Percentiles rank a stretch among this genome's conserved stretches.
These are phyloP conservation scores for Hypsizygus marmoreus DNA, from an alignment of 768 basidiomycete species.

Conservation along the genomic window DNA sequence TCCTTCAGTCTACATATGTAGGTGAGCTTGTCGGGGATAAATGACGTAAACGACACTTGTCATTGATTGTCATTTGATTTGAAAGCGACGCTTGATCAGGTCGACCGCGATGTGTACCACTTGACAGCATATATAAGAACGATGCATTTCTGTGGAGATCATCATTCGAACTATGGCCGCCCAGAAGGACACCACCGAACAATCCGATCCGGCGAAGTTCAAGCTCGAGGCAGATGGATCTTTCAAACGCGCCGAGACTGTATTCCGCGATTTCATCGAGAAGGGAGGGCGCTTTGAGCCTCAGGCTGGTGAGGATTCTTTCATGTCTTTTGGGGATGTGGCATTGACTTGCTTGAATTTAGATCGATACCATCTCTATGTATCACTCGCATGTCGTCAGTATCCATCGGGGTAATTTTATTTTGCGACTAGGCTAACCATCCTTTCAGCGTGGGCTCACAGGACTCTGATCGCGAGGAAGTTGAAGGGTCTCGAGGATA, in stretches of 20 bases:
- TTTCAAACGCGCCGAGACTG: constrained; percentile 54
- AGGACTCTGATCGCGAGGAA: constrained; percentile 86
- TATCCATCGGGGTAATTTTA: constrained; percentile 1
- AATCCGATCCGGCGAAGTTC: constrained; percentile 55
- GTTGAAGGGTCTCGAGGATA: constrained; percentile 87
- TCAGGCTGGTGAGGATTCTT: constrained; percentile 61
- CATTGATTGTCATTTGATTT: too few relatives aligned
- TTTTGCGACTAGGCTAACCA: constrained; percentile 8
- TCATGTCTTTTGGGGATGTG: not conserved
- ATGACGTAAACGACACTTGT: too few relatives aligned
- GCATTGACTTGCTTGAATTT: not conserved
- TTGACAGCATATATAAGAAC: too few relatives aligned
- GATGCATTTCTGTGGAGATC: too few relatives aligned
- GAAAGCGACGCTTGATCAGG: too few relatives aligned
- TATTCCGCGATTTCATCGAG: constrained; percentile 58
- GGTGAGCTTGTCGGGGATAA: too few relatives aligned
- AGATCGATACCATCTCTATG: constrained; percentile 93
- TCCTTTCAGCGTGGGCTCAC: constrained; percentile 82
- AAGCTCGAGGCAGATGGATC: constrained; percentile 49
- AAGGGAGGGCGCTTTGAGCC: constrained; percentile 66
- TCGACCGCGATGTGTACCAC: too few relatives aligned
- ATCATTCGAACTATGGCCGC: constrained; percentile 21
- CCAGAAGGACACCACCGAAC: constrained; percentile 34
- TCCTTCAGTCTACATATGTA: too few relatives aligned
- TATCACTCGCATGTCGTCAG: constrained; percentile 85